Percentiles rank a stretch among this genome's conserved stretches.
phyloP scores from a whole-genome alignment of 1,139 yeast species.

The Spencermartinsiella ligniputridi region DNA sequence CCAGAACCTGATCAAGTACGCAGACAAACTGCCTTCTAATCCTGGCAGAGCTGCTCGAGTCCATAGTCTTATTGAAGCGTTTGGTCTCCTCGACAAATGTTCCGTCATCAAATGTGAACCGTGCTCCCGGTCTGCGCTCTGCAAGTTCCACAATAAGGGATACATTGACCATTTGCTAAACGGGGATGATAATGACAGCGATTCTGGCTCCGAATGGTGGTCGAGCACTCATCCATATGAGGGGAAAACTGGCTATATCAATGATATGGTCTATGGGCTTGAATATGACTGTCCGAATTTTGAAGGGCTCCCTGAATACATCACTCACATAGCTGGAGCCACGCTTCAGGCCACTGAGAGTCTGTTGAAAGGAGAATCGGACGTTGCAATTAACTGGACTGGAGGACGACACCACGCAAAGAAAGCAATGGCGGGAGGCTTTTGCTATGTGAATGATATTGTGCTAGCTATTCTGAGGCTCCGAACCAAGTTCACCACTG shows the following conservation, averaged over 20 bases:
- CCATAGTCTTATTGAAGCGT: conserved; percentile 42
- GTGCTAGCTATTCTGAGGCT: conserved; percentile 81
- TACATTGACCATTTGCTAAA: conserved; percentile 37
- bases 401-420: conserved; percentile 98
- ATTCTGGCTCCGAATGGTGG: conserved; percentile 12
- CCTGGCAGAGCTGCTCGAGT: conserved; percentile 47
- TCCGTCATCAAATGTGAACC: conserved; percentile 14
- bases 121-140: conserved; percentile 32
- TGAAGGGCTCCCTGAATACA: conserved; percentile 89
- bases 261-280: conserved; percentile 28
- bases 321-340: conserved; percentile 85
- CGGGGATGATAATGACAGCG: conserved; percentile 21
- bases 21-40: conserved; percentile 51
- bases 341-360: conserved; percentile 89
- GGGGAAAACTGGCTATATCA: conserved; percentile 7
- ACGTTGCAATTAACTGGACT: conserved; percentile 93
- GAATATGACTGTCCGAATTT: conserved; percentile 98
- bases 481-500: conserved; percentile 82
- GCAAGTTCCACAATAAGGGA: conserved; percentile 37
- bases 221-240: too few species aligned
- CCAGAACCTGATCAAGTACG: conserved; percentile 33
- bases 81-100: conserved; percentile 32
- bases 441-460: conserved; percentile 92
- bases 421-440: conserved; percentile 89
- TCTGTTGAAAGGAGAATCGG: conserved; percentile 65